These are phyloP conservation scores for Monascus purpureus DNA, from an alignment of 495 filamentous ascomycete genomes.

Conservation along the genomic window DNA sequence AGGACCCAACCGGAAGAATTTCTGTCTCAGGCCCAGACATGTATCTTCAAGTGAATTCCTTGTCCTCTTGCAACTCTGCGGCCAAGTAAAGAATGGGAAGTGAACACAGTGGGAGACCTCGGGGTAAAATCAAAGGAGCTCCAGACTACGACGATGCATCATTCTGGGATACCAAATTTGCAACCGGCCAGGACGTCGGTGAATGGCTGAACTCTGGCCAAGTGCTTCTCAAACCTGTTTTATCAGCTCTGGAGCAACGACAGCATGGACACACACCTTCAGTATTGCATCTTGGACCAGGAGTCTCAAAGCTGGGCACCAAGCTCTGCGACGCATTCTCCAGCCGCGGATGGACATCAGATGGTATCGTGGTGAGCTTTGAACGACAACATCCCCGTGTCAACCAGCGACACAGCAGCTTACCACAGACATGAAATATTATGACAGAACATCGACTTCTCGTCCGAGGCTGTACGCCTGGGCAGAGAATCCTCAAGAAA, in stretches of 20 bases:
- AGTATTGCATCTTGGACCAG: constrained; percentile 27
- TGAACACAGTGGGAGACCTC: too few relatives aligned
- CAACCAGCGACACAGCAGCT: neutral
- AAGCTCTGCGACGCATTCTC: constrained; percentile 20
- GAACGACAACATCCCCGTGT: too few relatives aligned
- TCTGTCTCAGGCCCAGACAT: too few relatives aligned
- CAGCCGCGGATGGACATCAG: constrained; percentile 14
- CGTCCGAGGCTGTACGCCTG: constrained; percentile 26
- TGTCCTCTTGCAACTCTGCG: too few relatives aligned
- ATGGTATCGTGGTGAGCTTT: constrained; percentile 23
- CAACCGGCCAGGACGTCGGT: constrained; percentile 25
- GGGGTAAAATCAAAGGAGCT: constrained; percentile 16
- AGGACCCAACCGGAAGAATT: too few relatives aligned
- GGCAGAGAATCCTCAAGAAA: constrained; percentile 15
- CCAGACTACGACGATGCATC: constrained; percentile 26
- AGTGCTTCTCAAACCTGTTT: constrained; percentile 15
- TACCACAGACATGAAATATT: constrained; percentile 1
- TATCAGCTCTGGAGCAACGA: constrained; percentile 13
- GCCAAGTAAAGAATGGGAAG: too few relatives aligned
- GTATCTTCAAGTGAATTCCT: too few relatives aligned
- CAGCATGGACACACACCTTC: constrained; percentile 7
- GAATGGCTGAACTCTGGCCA: constrained; percentile 32
- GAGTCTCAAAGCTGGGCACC: constrained; percentile 22
- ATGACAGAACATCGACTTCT: constrained; percentile 29
- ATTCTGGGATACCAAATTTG: constrained; percentile 27